Conservation (phyloP, 1,284 basidiomycete genomes). For the Caloboletus inedulis region DNA sequence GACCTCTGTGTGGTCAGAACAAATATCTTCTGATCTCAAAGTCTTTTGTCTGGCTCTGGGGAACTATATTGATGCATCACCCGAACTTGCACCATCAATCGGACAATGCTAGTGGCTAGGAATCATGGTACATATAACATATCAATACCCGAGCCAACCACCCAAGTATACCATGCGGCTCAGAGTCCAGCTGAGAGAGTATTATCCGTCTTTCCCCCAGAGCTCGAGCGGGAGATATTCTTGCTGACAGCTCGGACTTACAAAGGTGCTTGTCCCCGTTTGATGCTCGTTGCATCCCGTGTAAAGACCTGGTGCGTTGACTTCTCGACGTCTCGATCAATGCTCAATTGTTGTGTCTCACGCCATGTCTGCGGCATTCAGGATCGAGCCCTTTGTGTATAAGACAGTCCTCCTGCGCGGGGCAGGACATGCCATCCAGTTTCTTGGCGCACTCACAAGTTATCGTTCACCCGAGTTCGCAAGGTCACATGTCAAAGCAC, state of each 20-base stretch:
- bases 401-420: conserved; percentile 10
- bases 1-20: too few relatives aligned
- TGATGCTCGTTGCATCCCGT: conserved; percentile 18
- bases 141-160: not conserved
- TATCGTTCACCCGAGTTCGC: conserved; percentile 4
- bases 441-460: conserved; percentile 1
- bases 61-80: too few relatives aligned
- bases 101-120: not conserved
- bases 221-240: conserved; percentile 22
- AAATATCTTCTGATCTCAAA: too few relatives aligned
- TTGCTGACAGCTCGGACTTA: conserved; percentile 9
- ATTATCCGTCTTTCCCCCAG: conserved; percentile 16
- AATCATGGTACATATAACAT: not conserved
- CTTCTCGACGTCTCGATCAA: not conserved
- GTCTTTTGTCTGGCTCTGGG: too few relatives aligned
- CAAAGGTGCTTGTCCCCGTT: conserved; percentile 3
- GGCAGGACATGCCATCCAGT: conserved; percentile 2
- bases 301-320: conserved; percentile 18
- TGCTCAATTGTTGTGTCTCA: not conserved
- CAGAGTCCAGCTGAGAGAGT: not conserved
- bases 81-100: not conserved
- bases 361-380: not conserved
- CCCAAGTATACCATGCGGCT: not conserved
- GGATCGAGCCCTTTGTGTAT: conserved; percentile 20
- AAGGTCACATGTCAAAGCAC: conserved; percentile 5